Conservation (phyloP, 208 protist species). For the Leishmania arabica region DNA sequence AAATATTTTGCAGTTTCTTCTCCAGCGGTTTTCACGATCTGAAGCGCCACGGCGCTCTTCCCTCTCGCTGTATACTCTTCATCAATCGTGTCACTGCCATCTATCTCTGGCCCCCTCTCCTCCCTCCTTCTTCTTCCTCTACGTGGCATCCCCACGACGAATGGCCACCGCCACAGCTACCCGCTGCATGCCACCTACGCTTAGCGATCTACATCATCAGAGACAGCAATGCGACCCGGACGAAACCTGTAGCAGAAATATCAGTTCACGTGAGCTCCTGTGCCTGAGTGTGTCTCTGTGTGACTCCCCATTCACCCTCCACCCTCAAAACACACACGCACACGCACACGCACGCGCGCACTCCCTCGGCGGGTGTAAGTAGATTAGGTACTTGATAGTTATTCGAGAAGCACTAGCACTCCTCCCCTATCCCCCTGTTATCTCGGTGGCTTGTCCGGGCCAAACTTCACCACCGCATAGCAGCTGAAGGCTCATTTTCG, state of each 20-base stretch:
- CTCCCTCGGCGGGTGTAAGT: neutral
- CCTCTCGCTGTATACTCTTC: neutral
- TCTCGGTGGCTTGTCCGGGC: neutral
- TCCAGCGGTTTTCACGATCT: neutral
- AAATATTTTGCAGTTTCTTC: neutral
- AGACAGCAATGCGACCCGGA: no score
- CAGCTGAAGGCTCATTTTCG: neutral
- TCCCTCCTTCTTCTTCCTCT: neutral
- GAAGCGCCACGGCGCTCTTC: neutral
- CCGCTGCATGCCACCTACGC: neutral
- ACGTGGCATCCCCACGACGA: neutral
- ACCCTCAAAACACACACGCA: neutral
- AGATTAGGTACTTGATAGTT: neutral
- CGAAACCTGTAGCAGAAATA: no score
- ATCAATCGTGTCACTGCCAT: neutral
- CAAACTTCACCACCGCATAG: neutral
- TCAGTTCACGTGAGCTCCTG: neutral
- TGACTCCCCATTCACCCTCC: neutral
- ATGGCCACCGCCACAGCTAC: neutral
- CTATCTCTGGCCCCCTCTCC: neutral
- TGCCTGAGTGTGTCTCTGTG: neutral
- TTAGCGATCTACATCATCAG: no score
- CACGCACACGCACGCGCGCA: neutral
- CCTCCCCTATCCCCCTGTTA: no score
- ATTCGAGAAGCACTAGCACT: neutral